These are phyloP conservation scores for Phalaenopsis aphrodite DNA, from an alignment of 106 monocot genomes.

Conservation along the genomic window DNA sequence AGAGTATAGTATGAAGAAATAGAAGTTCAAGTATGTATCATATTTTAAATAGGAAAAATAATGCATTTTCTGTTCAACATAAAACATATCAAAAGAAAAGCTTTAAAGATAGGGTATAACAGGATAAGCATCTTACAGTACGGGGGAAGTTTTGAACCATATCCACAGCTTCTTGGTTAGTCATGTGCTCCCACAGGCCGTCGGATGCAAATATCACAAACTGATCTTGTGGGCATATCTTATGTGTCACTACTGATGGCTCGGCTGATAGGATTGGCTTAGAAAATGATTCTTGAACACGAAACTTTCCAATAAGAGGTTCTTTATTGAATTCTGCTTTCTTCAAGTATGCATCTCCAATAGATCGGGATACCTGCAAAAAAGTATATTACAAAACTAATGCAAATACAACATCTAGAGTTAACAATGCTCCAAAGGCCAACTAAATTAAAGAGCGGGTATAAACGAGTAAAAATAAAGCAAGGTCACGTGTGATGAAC, in stretches of 20 bases:
- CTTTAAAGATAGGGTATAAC: neutral
- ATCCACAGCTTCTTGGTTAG: constrained; percentile 18
- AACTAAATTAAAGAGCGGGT: neutral
- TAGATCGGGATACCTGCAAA: constrained; percentile 16
- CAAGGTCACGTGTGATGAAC: neutral
- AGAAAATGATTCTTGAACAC: constrained; percentile 15
- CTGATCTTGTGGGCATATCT: constrained; percentile 17
- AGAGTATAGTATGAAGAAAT: too few relatives aligned
- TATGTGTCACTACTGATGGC: constrained; percentile 16
- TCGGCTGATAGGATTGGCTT: constrained; percentile 17
- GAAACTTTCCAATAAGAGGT: constrained; percentile 16
- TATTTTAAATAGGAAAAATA: too few relatives aligned
- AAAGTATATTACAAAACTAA: neutral
- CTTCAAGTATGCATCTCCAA: constrained; percentile 25
- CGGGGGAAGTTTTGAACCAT: constrained; percentile 18
- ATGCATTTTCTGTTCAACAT: too few relatives aligned
- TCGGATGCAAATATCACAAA: constrained; percentile 25
- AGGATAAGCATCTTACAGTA: constrained; percentile 12
- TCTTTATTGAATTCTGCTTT: constrained; percentile 13
- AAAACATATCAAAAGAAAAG: too few relatives aligned
- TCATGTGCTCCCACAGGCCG: constrained; percentile 20
- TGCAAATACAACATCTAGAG: neutral
- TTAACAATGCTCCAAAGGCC: neutral
- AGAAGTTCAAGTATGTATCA: too few relatives aligned
- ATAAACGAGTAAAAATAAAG: neutral